A percentile compares a stretch with the other conserved stretches of the same genome.
Conservation (phyloP, 805 yeast genomes). For the Geotrichum ghanense region DNA sequence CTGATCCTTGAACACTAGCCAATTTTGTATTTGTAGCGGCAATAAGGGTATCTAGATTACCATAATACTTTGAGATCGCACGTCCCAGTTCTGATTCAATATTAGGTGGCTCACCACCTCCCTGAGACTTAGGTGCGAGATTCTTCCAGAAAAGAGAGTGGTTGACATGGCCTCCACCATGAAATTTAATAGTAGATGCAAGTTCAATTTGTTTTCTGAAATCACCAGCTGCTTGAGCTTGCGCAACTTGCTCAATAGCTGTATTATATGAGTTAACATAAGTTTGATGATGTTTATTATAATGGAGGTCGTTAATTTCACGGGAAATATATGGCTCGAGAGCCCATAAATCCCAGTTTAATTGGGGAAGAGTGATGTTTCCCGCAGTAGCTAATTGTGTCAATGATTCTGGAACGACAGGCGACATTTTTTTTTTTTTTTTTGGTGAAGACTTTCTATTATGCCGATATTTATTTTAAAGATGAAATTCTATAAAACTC, state of each 20-base stretch:
- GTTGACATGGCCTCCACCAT: slow-evolving; percentile 86
- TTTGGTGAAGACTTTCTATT: no score
- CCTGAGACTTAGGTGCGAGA: slow-evolving; percentile 47
- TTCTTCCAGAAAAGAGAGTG: slow-evolving; percentile 82
- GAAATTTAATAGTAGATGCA: slow-evolving; percentile 73
- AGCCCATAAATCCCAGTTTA: slow-evolving; percentile 6
- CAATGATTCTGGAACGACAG: no score
- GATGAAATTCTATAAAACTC: no score
- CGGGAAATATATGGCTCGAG: slow-evolving; percentile 15
- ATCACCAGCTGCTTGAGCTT: slow-evolving; percentile 50
- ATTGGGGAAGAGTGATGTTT: background rate
- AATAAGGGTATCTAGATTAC: slow-evolving; percentile 57
- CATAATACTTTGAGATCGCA: slow-evolving; percentile 52
- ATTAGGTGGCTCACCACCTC: slow-evolving; percentile 41
- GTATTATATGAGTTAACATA: slow-evolving; percentile 78
- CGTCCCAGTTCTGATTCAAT: slow-evolving; percentile 41
- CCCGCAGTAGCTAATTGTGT: background rate
- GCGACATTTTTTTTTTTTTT: no score
- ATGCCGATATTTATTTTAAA: no score
- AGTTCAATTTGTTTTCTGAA: slow-evolving; percentile 44
- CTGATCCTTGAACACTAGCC: slow-evolving; percentile 86
- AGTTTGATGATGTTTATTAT: slow-evolving; percentile 84
- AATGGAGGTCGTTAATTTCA: slow-evolving; percentile 34
- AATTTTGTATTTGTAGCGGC: slow-evolving; percentile 49
- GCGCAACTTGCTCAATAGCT: slow-evolving; percentile 61